A percentile compares a stretch with the other conserved stretches of the same genome.
Evolutionary conservation across 148 eudicot genomes (phyloP).

Genomic region (Gaultheria prostrata): DNA sequence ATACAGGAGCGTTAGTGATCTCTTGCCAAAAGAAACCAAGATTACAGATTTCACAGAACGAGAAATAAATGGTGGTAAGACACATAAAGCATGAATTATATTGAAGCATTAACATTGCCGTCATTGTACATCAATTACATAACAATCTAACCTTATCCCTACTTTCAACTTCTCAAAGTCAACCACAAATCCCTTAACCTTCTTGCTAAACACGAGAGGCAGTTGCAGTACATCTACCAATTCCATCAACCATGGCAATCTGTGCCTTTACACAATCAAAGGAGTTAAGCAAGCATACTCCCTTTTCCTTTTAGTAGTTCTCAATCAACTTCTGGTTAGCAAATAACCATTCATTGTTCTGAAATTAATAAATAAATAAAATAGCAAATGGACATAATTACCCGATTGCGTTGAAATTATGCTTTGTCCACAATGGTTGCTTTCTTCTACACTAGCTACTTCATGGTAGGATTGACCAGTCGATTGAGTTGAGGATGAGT

Average conservation of each 20-base stretch:
- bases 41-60: not conserved
- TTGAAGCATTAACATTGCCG: not conserved
- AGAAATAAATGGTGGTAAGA: not conserved
- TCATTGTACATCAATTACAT: not conserved
- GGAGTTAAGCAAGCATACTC: not conserved
- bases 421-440: constrained; percentile 28
- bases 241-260: not conserved
- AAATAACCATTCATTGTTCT: not conserved
- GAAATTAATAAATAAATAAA: not conserved
- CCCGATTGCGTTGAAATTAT: constrained; percentile 34
- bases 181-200: not conserved
- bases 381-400: constrained; percentile 11
- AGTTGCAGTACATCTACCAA: not conserved
- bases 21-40: not conserved
- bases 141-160: not conserved
- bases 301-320: not conserved
- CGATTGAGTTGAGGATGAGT: constrained; percentile 69
- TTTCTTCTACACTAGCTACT: constrained; percentile 36
- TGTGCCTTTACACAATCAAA: not conserved
- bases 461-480: constrained; percentile 54
- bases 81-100: not conserved
- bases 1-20: not conserved
- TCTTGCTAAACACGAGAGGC: not conserved
- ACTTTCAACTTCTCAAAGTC: constrained; percentile 6
- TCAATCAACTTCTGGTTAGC: not conserved